Evolutionary conservation across 2,329 filamentous ascomycete species (phyloP).

Genomic region (Curvularia sp.): DNA sequence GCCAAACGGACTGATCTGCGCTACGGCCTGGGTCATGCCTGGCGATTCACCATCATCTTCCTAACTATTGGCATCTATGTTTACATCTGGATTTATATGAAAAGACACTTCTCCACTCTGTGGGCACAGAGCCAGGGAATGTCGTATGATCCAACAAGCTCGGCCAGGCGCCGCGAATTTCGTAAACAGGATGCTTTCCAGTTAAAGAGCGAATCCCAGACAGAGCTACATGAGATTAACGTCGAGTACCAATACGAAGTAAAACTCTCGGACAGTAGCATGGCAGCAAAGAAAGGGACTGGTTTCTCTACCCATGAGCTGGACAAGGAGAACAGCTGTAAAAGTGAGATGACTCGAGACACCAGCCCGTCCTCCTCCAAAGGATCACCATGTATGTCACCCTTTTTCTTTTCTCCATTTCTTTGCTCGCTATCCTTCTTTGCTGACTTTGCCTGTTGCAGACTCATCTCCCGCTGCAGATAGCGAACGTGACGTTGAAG

Average conservation of each 20-base stretch:
- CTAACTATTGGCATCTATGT: constrained; percentile 10
- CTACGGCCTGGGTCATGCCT: constrained; percentile 10
- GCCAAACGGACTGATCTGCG: constrained; percentile 9
- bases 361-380: neutral
- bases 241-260: constrained; percentile 12
- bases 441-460: neutral
- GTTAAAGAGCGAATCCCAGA: constrained; percentile 7
- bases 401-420: neutral
- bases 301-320: neutral
- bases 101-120: constrained; percentile 5
- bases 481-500: neutral
- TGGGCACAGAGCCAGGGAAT: neutral
- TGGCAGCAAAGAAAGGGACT: neutral
- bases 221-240: constrained; percentile 11
- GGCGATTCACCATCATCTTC: constrained; percentile 14
- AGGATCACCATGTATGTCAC: neutral
- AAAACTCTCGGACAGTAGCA: constrained; percentile 16
- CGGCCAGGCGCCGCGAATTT: constrained; percentile 2
- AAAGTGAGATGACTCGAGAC: neutral
- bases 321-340: neutral
- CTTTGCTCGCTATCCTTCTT: too few relatives aligned
- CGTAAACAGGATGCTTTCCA: neutral
- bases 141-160: constrained; percentile 5
- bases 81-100: constrained; percentile 15
- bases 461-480: neutral